Conservation (phyloP, 2,329 filamentous ascomycete genomes). For the Aquanectria penicillioides region DNA sequence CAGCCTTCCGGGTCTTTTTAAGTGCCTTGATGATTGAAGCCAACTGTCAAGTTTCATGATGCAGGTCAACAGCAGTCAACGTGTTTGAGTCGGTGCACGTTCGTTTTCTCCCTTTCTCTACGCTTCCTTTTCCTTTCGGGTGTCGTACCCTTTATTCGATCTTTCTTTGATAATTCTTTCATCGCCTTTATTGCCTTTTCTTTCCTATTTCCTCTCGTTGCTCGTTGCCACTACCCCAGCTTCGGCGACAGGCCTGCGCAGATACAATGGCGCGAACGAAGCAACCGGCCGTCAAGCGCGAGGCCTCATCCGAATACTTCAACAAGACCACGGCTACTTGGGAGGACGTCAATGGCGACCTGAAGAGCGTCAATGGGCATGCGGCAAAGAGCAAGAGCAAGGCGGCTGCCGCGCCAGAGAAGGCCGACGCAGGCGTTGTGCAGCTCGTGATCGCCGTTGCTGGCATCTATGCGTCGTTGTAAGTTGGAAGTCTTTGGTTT, state of each 20-base stretch:
- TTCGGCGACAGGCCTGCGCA: no score
- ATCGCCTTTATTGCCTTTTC: not conserved
- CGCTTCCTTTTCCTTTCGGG: slow-evolving; percentile 21
- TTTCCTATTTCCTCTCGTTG: not conserved
- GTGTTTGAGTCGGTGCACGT: slow-evolving; percentile 7
- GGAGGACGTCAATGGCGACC: slow-evolving; percentile 47
- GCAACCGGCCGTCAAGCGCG: slow-evolving; percentile 73
- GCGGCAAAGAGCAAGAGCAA: slow-evolving; percentile 37
- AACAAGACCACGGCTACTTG: slow-evolving; percentile 56
- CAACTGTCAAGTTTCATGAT: slow-evolving; percentile 44
- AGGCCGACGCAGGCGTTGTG: slow-evolving; percentile 69
- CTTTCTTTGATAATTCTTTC: not conserved
- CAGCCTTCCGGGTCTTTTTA: slow-evolving; percentile 6
- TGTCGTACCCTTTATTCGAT: slow-evolving; percentile 22
- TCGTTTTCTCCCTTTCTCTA: slow-evolving; percentile 21
- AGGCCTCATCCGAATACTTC: slow-evolving; percentile 73
- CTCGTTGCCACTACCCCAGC: not conserved
- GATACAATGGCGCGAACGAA: slow-evolving; percentile 79
- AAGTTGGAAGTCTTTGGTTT: slow-evolving; percentile 47
- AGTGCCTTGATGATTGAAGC: slow-evolving; percentile 32
- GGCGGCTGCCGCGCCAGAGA: slow-evolving; percentile 42
- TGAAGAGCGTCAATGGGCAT: slow-evolving; percentile 35
- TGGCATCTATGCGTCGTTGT: slow-evolving; percentile 98
- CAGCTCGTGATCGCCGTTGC: slow-evolving; percentile 89
- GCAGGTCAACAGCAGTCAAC: slow-evolving; percentile 30